Base-by-base conservation (phyloP, 306 rosid genomes). In the Leucaena leucocephala region DNA sequence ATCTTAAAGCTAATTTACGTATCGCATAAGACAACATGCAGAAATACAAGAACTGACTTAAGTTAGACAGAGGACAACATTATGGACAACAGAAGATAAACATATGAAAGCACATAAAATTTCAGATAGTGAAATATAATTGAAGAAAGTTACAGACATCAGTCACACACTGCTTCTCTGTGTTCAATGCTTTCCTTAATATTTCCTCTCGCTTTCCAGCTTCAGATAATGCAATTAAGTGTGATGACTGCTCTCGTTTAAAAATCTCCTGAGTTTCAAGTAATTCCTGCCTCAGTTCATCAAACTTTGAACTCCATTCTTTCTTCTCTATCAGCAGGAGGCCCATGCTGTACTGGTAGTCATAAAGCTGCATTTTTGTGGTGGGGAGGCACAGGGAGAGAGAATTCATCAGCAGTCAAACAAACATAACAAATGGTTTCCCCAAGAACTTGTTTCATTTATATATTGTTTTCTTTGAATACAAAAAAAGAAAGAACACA, bases 291-390 rank as follows among this genome's bases (percentile, higher is more conserved):
- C 80, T 79, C 78, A 89, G 63, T 76, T 86, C 88, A 72, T 91
- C 90, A 57, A 75, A 82, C 89, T 90, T 84, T 19, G 86, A 85
- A 69, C 74, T 76, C 94, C 96, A 93, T 52, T 90, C 92, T 77
- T 84, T 89, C 87, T 91, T 93, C 91, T 96, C 97, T 19, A 93
- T 84, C 85, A 96, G 79, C 10, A 96, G 86, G 85, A 96, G 94
- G 66, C 99, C 99, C 96, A 96, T 89, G 82, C 85, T 96, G 86
- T 93, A 76, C 76, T 96, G 97, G 81, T 96, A 96, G 83, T 93
- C 94, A 82, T 84, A 86, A 80, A 96, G 94, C 99, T 96, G 85
- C 78, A 19, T 58, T 76, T 80, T 40, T 68, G 68, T 58, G 15
- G 14, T 75, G 66, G 69, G 44, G 64, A 65, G 72, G 44, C 45